Base-by-base conservation (phyloP, 2,329 filamentous ascomycete species). In the Nannizziopsis barbatae region DNA sequence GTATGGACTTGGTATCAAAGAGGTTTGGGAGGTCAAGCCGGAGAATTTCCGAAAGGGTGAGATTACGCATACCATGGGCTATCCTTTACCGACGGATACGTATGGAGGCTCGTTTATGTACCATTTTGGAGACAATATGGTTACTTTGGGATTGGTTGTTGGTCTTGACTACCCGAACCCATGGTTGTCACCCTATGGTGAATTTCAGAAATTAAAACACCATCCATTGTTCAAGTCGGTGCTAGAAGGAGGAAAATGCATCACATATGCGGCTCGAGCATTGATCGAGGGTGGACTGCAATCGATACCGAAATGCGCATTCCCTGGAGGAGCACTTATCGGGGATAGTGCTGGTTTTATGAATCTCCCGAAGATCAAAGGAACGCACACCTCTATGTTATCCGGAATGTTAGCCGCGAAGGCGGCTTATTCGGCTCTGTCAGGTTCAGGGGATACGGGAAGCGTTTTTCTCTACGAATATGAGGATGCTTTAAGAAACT, bases 71-170 rank as follows among this genome's bases (percentile, higher is more conserved):
- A 85, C 87, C 3, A 80, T 98, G 81, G 92, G 92, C 15, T 96
- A 94, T 61, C 92, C 92, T 15, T 70, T 98, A 39, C 79, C 87
- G 12, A 79, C 75, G 58, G 84, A 96, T 62, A 92, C 89, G 7
- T 98, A 98, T 63, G 92, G 92, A 56, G 92, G 92, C 56, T 88
- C 86, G n/a, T 98, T 88, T 82, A 89, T 98, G 86, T 98, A 98
- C 63, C 92, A 98, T 67, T 98, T 96, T 66, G 92, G 89, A 33
- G 90, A 98, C 59, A 98, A 96, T 67, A 77, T 96, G 59, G 90
- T 98, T 52, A 88, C 82, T 56, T 75, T 98, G 49, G 92, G 92
- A 18, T 74, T 96, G 14, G 92, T 98, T 9, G 85, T 93, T 33
- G 89, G 89, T 18, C 76, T 98, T 47, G 92, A 98, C 72, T 98